Percentiles rank a stretch among this genome's conserved stretches.
phyloP scores from a whole-genome alignment of 306 rosid genomes.

The Cyclanthera cordifolia region DNA sequence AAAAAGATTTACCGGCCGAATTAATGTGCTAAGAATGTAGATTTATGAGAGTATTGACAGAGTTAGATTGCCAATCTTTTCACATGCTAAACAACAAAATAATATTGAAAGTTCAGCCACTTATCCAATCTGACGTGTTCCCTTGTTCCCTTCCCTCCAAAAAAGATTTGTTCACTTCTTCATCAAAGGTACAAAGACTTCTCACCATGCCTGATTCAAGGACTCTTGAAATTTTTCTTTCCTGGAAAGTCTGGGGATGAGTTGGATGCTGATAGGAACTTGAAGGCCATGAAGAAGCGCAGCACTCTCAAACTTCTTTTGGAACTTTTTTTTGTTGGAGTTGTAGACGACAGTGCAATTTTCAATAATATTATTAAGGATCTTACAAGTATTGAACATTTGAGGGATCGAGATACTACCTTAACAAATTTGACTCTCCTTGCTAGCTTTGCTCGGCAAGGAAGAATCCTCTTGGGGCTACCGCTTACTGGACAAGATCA shows the following conservation, averaged over 20 bases:
- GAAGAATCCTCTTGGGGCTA: slow-evolving; percentile 80
- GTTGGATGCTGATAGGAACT: slow-evolving; percentile 62
- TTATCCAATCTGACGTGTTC: slow-evolving; percentile 1
- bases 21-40: not conserved
- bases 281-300: slow-evolving; percentile 97
- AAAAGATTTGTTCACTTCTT: slow-evolving; percentile 90
- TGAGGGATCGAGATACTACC: slow-evolving; percentile 84
- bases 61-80: not conserved
- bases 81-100: not conserved
- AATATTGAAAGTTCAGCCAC: not conserved
- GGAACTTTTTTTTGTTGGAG: slow-evolving; percentile 93
- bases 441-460: slow-evolving; percentile 98
- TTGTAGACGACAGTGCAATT: slow-evolving; percentile 68
- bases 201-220: slow-evolving; percentile 78
- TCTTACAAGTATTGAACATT: slow-evolving; percentile 71
- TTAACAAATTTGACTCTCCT: slow-evolving; percentile 96
- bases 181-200: slow-evolving; percentile 98
- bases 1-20: not conserved
- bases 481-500: slow-evolving; percentile 63
- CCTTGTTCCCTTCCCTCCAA: not conserved
- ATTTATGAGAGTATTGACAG: not conserved
- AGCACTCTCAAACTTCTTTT: slow-evolving; percentile 73
- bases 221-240: slow-evolving; percentile 79
- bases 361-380: slow-evolving; percentile 79
- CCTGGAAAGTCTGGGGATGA: slow-evolving; percentile 86